Conservation (phyloP, 805 yeast species). For the Cyberlindnera saturnus region DNA sequence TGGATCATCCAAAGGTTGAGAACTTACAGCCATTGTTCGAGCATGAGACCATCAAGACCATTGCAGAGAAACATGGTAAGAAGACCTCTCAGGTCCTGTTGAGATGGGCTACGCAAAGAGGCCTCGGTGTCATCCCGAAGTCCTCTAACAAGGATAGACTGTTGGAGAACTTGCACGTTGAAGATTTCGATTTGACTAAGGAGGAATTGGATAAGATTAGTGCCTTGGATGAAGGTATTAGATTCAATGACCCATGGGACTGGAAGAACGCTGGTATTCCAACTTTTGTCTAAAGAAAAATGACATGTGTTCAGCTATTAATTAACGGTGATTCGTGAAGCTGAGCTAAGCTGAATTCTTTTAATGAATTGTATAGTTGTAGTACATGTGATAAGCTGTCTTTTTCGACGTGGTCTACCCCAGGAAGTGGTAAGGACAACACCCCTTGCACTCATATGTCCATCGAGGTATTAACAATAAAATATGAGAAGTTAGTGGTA, state of each 20-base stretch:
- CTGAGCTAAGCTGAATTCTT: neutral
- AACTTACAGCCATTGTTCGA: conserved; percentile 50
- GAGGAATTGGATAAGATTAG: conserved; percentile 51
- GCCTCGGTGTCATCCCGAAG: conserved; percentile 75
- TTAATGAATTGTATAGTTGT: too few species aligned
- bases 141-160: conserved; percentile 65
- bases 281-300: conserved; percentile 15
- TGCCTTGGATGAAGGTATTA: conserved; percentile 55
- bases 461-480: too few species aligned
- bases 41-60: conserved; percentile 43
- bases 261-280: conserved; percentile 24
- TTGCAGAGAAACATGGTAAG: conserved; percentile 52
- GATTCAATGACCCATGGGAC: conserved; percentile 75
- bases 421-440: too few species aligned
- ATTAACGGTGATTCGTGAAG: too few species aligned
- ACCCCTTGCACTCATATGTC: too few species aligned
- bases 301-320: neutral
- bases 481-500: too few species aligned
- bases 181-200: conserved; percentile 47
- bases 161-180: conserved; percentile 50
- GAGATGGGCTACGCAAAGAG: conserved; percentile 83
- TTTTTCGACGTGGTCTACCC: too few species aligned
- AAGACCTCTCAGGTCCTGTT: conserved; percentile 64
- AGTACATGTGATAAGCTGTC: too few species aligned
- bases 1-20: conserved; percentile 47